phyloP scores from a whole-genome alignment of 2,329 filamentous ascomycete species.

The Cercospora nicotianae region DNA sequence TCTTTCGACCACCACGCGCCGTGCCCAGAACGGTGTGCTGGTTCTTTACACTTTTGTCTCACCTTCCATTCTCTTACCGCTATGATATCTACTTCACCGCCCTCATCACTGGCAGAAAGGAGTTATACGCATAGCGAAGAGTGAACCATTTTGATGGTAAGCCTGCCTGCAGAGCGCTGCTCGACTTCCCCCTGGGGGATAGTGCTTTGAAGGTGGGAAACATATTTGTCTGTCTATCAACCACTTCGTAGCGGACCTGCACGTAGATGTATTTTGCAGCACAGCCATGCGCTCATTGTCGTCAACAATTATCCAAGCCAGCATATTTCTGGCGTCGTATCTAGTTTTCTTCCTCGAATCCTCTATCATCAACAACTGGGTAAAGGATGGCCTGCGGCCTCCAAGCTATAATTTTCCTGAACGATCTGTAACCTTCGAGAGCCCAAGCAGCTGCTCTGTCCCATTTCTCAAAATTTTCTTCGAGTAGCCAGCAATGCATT shows the following conservation, averaged over 20 bases:
- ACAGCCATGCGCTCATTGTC: neutral
- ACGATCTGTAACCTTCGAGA: neutral
- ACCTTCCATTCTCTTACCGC: constrained; percentile 50
- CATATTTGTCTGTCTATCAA: constrained; percentile 43
- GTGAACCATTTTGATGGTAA: constrained; percentile 56
- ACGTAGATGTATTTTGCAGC: constrained; percentile 27
- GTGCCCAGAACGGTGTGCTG: constrained; percentile 17
- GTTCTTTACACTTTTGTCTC: constrained; percentile 5
- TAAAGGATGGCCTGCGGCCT: neutral
- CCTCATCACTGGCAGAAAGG: constrained; percentile 67
- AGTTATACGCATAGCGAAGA: constrained; percentile 96
- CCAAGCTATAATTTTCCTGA: neutral
- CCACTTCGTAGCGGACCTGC: neutral
- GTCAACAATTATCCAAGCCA: neutral
- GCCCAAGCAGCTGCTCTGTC: neutral
- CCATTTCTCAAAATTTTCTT: neutral
- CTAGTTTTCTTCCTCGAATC: neutral
- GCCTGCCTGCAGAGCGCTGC: constrained; percentile 81
- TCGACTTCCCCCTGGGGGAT: constrained; percentile 62
- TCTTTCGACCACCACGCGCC: constrained; percentile 7
- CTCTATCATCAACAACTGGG: neutral
- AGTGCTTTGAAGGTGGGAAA: constrained; percentile 84
- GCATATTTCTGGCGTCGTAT: neutral
- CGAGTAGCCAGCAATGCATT: neutral
- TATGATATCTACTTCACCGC: constrained; percentile 87